A percentile compares a stretch with the other conserved stretches of the same genome.
Conservation (phyloP, 164 flowering plant genomes). For the Tetracentron sinense region DNA sequence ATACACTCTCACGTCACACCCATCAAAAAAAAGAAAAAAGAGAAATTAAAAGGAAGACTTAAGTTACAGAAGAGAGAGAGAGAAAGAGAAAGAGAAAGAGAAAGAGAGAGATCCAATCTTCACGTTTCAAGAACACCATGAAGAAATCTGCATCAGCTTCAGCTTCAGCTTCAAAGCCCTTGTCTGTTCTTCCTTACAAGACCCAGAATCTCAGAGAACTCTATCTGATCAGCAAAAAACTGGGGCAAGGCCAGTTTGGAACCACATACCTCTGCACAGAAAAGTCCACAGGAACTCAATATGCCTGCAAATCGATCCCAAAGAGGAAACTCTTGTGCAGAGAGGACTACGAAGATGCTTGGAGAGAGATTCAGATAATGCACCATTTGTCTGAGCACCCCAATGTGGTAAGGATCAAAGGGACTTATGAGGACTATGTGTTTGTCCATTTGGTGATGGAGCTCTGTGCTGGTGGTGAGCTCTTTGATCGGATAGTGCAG, state of each 20-base stretch:
- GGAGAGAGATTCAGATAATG: constrained; percentile 97
- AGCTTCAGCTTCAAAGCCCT: constrained; percentile 26
- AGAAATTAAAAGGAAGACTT: no score
- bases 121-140: no score
- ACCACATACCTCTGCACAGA: constrained; percentile 74
- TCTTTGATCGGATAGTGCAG: constrained; percentile 77
- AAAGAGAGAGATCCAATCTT: no score
- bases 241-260: constrained; percentile 94
- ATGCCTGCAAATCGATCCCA: constrained; percentile 88
- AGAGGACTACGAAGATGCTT: constrained; percentile 85
- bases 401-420: constrained; percentile 70
- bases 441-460: constrained; percentile 93
- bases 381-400: constrained; percentile 83
- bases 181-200: constrained; percentile 60
- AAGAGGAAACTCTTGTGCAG: constrained; percentile 68
- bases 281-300: constrained; percentile 42
- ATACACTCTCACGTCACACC: no score
- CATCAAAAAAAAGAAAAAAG: no score
- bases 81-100: no score
- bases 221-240: constrained; percentile 62
- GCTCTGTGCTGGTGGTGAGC: constrained; percentile 86
- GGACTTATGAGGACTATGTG: constrained; percentile 72
- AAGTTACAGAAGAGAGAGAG: no score
- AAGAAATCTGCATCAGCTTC: constrained; percentile 21
- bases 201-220: constrained; percentile 63